These are phyloP conservation scores for Fusarium sp. DNA, from an alignment of 2,329 filamentous ascomycete genomes.

Conservation along the genomic window DNA sequence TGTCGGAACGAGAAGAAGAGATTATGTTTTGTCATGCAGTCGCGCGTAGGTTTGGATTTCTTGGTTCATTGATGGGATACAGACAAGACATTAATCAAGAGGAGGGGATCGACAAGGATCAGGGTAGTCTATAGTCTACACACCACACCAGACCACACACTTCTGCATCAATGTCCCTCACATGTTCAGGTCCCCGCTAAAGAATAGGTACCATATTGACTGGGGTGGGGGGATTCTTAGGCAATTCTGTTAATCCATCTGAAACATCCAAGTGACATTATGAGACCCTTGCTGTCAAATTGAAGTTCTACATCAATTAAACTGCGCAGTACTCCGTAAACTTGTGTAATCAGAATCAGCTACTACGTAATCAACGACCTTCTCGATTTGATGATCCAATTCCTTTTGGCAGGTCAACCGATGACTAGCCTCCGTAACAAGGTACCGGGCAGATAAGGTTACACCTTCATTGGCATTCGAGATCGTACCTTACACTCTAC, in stretches of 20 bases:
- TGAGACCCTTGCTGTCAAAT: conserved; percentile 13
- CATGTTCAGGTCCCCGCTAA: conserved; percentile 8
- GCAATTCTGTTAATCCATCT: conserved; percentile 24
- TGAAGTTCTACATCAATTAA: conserved; percentile 1
- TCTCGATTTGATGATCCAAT: not conserved
- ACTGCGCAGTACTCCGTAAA: not conserved
- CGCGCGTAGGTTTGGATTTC: not conserved
- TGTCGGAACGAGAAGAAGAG: conserved; percentile 3
- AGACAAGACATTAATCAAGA: not conserved
- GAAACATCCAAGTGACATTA: conserved; percentile 22
- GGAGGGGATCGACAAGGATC: conserved; percentile 22
- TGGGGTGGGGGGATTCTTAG: not conserved
- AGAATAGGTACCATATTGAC: not conserved
- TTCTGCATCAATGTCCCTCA: too few relatives aligned
- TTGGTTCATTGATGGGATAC: conserved; percentile 1
- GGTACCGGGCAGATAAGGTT: not conserved
- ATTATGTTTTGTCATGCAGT: conserved; percentile 11
- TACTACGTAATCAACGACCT: not conserved
- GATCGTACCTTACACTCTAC: not conserved
- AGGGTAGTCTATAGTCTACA: not conserved
- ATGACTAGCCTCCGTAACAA: not conserved
- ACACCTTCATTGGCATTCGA: not conserved
- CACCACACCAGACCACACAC: too few relatives aligned
- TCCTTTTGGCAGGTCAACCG: not conserved
- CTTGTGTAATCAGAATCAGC: too few relatives aligned